These are phyloP conservation scores for Gossypium sturtianum DNA, from an alignment of 345 rosid genomes.

Conservation along the genomic window DNA sequence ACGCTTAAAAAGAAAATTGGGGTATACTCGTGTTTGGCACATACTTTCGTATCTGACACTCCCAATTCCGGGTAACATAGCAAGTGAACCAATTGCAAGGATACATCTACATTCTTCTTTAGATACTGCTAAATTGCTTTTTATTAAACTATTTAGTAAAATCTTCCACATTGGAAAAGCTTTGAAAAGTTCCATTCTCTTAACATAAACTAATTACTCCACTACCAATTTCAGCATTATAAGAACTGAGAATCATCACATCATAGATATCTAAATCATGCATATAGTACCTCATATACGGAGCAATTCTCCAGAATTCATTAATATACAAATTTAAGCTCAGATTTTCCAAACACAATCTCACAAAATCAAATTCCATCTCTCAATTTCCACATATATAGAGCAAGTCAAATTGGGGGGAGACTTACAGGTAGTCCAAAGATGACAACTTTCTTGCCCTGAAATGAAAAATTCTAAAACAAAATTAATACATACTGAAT, in stretches of 20 bases:
- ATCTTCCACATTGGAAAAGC: not conserved
- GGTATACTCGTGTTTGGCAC: not conserved
- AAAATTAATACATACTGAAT: not conserved
- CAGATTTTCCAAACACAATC: not conserved
- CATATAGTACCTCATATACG: not conserved
- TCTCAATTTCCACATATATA: not conserved
- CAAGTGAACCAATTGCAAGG: not conserved
- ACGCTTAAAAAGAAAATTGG: not conserved
- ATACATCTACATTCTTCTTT: not conserved
- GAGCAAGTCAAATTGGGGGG: not conserved
- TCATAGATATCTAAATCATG: not conserved
- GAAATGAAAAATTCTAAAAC: slow-evolving; percentile 22
- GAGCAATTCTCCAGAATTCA: not conserved
- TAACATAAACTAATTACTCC: not conserved
- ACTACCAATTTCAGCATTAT: not conserved
- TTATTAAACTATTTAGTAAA: not conserved
- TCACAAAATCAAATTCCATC: not conserved
- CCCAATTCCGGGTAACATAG: not conserved
- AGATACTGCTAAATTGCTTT: not conserved
- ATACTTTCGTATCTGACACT: not conserved
- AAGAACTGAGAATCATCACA: not conserved
- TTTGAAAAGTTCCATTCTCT: not conserved
- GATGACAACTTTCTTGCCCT: slow-evolving; percentile 91
- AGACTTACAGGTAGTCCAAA: slow-evolving; percentile 86
- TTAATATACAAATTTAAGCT: not conserved